These are phyloP conservation scores for Cyclotella sp. DNA, from an alignment of 108 stramenopile genomes.

Conservation along the genomic window DNA sequence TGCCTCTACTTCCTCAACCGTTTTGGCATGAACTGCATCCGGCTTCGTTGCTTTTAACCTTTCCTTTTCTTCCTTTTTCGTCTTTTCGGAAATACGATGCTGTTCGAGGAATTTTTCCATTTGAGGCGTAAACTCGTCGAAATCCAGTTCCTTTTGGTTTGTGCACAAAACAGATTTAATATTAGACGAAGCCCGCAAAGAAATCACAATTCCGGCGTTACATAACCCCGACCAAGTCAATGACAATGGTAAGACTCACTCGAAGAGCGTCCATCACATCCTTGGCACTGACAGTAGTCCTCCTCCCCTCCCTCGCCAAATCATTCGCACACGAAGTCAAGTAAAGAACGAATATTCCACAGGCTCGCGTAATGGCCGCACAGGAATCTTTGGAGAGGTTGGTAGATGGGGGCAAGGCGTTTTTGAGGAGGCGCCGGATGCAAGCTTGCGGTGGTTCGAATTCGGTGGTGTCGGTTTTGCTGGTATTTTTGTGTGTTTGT, in stretches of 20 bases:
- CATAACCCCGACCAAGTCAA: too few relatives aligned
- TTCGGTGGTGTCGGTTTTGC: conserved; percentile 56
- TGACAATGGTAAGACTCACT: neutral
- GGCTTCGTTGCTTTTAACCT: conserved; percentile 29
- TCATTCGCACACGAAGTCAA: conserved; percentile 94
- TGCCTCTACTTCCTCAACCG: conserved; percentile 19
- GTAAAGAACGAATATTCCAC: conserved; percentile 91
- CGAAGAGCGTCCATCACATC: conserved; percentile 79
- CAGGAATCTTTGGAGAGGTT: conserved; percentile 90
- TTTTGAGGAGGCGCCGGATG: conserved; percentile 87
- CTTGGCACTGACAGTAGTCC: conserved; percentile 89
- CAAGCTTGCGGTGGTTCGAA: conserved; percentile 93
- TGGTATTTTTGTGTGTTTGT: neutral
- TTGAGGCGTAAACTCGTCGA: conserved; percentile 78
- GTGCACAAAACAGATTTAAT: too few relatives aligned
- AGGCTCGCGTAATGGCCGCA: conserved; percentile 85
- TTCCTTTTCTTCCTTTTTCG: conserved; percentile 80
- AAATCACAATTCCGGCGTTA: too few relatives aligned
- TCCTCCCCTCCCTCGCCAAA: conserved; percentile 83
- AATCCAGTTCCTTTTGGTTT: conserved; percentile 75
- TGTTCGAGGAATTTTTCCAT: conserved; percentile 74
- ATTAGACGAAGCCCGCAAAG: too few relatives aligned
- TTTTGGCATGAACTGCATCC: conserved; percentile 32
- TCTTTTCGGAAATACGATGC: conserved; percentile 74
- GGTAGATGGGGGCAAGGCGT: conserved; percentile 74